Conservation (phyloP, 257 asterid genomes). For the Plantago ovata region DNA sequence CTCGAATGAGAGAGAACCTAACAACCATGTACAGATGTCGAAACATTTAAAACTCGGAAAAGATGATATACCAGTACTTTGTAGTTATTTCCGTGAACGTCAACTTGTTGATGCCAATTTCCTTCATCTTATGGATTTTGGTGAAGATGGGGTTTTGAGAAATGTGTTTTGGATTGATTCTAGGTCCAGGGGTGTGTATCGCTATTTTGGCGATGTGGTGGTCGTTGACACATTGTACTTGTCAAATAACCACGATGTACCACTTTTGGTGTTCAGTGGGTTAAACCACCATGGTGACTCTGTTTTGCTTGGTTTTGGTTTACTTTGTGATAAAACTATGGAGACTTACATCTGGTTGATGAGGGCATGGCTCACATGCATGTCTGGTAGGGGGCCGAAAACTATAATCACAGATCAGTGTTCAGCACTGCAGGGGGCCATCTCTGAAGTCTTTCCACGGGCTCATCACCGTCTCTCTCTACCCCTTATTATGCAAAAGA, state of each 20-base stretch:
- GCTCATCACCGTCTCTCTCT: constrained; percentile 40
- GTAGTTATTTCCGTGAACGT: constrained; percentile 29
- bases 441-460: constrained; percentile 57
- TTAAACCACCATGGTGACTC: constrained; percentile 51
- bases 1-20: constrained; percentile 36
- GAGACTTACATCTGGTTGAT: constrained; percentile 50
- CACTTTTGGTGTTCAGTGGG: constrained; percentile 40
- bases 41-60: constrained; percentile 33
- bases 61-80: constrained; percentile 34
- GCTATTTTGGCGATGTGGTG: constrained; percentile 47
- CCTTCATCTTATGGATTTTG: constrained; percentile 48
- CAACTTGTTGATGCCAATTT: constrained; percentile 48
- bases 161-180: constrained; percentile 61
- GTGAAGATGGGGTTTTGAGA: constrained; percentile 42
- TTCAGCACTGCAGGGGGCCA: constrained; percentile 34
- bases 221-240: constrained; percentile 35
- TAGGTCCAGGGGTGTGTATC: constrained; percentile 45
- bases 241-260: constrained; percentile 28
- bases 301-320: constrained; percentile 43
- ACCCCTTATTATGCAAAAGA: constrained; percentile 36
- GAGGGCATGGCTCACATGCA: constrained; percentile 59
- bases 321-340: constrained; percentile 36
- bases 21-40: constrained; percentile 18
- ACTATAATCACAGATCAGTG: constrained; percentile 42
- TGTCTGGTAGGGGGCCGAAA: constrained; percentile 46